These are phyloP conservation scores for Venturiaceae sp. DNA, from an alignment of 2,329 filamentous ascomycete species.

Conservation along the genomic window DNA sequence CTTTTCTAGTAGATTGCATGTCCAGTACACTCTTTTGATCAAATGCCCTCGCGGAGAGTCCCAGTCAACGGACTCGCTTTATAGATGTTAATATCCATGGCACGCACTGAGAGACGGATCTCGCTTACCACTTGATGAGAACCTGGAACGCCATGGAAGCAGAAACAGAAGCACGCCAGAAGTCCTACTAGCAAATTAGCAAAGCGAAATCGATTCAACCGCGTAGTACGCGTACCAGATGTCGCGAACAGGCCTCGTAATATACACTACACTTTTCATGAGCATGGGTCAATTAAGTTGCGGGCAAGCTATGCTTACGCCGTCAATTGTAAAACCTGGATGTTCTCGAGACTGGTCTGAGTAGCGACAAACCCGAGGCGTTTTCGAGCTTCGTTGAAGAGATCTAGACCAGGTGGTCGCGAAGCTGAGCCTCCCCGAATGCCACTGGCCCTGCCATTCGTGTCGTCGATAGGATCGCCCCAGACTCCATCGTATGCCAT, in stretches of 20 bases:
- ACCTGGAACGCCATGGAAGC: conserved; percentile 50
- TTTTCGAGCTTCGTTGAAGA: conserved; percentile 54
- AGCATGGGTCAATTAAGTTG: background rate
- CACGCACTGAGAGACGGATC: conserved; percentile 22
- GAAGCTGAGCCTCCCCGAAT: conserved; percentile 41
- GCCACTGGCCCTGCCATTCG: conserved; percentile 39
- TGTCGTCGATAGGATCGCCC: conserved; percentile 30
- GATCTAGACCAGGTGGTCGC: conserved; percentile 45
- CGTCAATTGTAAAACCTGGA: conserved; percentile 48
- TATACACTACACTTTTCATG: conserved; percentile 32
- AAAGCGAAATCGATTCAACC: background rate
- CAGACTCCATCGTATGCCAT: conserved; percentile 43
- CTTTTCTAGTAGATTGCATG: conserved; percentile 47
- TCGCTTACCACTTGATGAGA: conserved; percentile 41
- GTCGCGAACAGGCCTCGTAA: conserved; percentile 42
- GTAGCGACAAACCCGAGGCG: conserved; percentile 49
- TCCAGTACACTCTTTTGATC: conserved; percentile 35
- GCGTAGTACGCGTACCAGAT: conserved; percentile 30
- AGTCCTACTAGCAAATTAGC: conserved; percentile 36
- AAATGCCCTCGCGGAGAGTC: conserved; percentile 27
- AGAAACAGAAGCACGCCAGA: conserved; percentile 47
- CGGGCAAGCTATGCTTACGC: conserved; percentile 30
- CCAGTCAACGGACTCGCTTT: conserved; percentile 31
- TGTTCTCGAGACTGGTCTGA: conserved; percentile 47
- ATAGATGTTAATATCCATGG: background rate